Evolutionary conservation across 441 rosid genomes (phyloP).

Genomic region (Euphorbia schlechtendalii): DNA sequence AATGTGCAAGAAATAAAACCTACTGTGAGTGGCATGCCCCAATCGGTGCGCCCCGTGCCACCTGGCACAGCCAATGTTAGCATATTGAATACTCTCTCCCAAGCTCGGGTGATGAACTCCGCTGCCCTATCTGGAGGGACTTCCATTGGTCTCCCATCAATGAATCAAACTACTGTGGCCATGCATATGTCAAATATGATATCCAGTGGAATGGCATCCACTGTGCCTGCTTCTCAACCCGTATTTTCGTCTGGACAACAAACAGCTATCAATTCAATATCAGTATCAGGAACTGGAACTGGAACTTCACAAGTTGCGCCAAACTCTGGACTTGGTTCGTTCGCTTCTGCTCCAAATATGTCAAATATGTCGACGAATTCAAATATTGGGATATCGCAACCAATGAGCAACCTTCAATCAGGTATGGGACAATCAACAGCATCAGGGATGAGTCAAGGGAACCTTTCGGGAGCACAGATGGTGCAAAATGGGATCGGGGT

Average conservation of each 20-base stretch:
- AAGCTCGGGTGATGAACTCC: slow-evolving; percentile 83
- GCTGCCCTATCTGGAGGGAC: slow-evolving; percentile 88
- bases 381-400: slow-evolving; percentile 68
- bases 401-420: slow-evolving; percentile 49
- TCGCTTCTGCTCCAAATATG: slow-evolving; percentile 51
- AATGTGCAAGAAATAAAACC: slow-evolving; percentile 76
- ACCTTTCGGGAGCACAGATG: slow-evolving; percentile 69
- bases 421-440: slow-evolving; percentile 39
- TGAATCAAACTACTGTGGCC: slow-evolving; percentile 80
- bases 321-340: slow-evolving; percentile 54
- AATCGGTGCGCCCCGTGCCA: slow-evolving; percentile 59
- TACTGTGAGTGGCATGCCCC: slow-evolving; percentile 57
- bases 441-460: slow-evolving; percentile 78
- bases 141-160: slow-evolving; percentile 62
- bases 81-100: slow-evolving; percentile 84
- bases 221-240: slow-evolving; percentile 70
- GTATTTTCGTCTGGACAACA: slow-evolving; percentile 73
- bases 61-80: slow-evolving; percentile 83
- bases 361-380: slow-evolving; percentile 59
- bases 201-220: slow-evolving; percentile 82
- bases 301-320: slow-evolving; percentile 63
- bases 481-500: slow-evolving; percentile 71
- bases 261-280: slow-evolving; percentile 51
- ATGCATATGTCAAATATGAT: slow-evolving; percentile 98
- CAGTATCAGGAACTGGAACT: slow-evolving; percentile 59